Base-by-base conservation (phyloP, 352 stramenopile genomes). In the Phytopythium ostracodes region DNA sequence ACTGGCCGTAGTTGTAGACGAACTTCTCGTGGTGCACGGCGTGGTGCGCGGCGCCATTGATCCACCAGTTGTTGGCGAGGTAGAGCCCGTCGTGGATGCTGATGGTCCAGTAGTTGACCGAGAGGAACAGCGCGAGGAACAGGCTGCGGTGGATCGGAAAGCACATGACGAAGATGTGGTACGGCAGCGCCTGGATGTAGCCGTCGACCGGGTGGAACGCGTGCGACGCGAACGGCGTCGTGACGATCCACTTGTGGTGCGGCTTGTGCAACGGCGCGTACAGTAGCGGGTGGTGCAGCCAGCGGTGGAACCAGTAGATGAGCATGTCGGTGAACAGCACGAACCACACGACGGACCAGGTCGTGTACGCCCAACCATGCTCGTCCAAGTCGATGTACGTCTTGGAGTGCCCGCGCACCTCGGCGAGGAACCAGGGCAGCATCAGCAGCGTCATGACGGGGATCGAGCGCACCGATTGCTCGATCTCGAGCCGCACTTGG, bases 241-340 rank as follows among this genome's bases (percentile, higher is more conserved):
- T 69, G 36, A 92, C 63, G 61, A 92, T 73, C 83, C 80, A 90
- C 72, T 85, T 84, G 77, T 92, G 83, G 71, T 92, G 83, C 27
- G 74, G 66, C 61, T 92, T 92, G 79, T 92, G 83, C 27, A 90
- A 65, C 38, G 59, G 46, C 29, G 72, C 79, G 68, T 92, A 92
- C 33, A 92, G 52, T 38, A 66, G 54, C 27, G 78, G 80, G 65
- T 90, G 76, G 65, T 92, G 83, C 29, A 92, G 73, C 68, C 66
- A 76, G 40, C 83, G 80, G 61, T 92, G 83, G 63, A 92, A 80
- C 83, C 83, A 92, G 74, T 92, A 92, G 68, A 92, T 87, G 56
- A 90, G 62, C 75, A 85, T 85, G 54, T 92, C 83, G 56, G 84
- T 88, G 71, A 89, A 92, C 22, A 88, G 60, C 47, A 92, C 50